These are phyloP conservation scores for Termitomyces sp. DNA, from an alignment of 768 basidiomycete species.

Conservation along the genomic window DNA sequence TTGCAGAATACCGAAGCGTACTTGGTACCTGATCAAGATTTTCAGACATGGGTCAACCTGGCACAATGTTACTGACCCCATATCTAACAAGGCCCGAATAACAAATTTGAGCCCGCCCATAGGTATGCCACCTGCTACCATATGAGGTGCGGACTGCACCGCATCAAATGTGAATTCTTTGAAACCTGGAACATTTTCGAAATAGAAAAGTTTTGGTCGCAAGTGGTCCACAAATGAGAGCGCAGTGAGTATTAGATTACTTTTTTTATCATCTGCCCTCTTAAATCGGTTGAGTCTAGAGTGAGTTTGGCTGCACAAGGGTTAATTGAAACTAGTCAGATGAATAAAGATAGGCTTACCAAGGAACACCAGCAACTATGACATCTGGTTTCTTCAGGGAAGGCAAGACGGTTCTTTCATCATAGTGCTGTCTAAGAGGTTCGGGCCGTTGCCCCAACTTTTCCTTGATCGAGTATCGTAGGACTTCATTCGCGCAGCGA, in stretches of 20 bases:
- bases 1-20: constrained; percentile 45
- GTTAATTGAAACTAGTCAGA: neutral
- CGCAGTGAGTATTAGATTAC: constrained; percentile 62
- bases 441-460: constrained; percentile 37
- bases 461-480: constrained; percentile 54
- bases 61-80: constrained; percentile 45
- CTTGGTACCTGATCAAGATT: constrained; percentile 41
- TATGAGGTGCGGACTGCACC: constrained; percentile 34
- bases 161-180: constrained; percentile 38
- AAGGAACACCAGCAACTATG: constrained; percentile 72
- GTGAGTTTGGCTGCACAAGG: constrained; percentile 64
- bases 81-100: constrained; percentile 52
- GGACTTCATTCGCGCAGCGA: constrained; percentile 64
- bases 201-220: constrained; percentile 36
- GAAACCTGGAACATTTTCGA: constrained; percentile 57
- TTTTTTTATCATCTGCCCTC: constrained; percentile 63
- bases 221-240: constrained; percentile 48
- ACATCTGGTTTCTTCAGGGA: constrained; percentile 33
- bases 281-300: constrained; percentile 71
- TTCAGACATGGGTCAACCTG: neutral
- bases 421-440: constrained; percentile 34
- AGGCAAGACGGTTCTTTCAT: constrained; percentile 21
- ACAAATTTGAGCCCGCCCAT: constrained; percentile 75
- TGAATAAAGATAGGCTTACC: constrained; percentile 32
- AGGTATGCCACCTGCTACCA: constrained; percentile 60